Evolutionary conservation across 1,284 basidiomycete genomes (phyloP).

Genomic region (Apiotrichum montevideense): DNA sequence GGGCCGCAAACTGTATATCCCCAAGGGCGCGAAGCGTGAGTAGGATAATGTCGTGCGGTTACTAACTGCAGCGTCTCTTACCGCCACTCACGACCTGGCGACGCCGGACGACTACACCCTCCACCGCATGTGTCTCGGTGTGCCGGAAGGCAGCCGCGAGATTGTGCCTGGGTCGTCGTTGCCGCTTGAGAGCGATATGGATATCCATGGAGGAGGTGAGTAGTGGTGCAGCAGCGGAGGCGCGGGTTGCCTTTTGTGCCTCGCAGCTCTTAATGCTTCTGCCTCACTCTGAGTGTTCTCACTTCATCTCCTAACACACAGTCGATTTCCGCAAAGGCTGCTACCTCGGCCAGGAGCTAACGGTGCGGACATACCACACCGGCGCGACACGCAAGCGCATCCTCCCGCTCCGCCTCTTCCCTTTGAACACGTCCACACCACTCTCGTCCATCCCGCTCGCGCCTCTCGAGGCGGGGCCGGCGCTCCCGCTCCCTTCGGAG

Average conservation of each 20-base stretch:
- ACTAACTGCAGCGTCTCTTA: constrained; percentile 18
- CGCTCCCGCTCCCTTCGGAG: neutral
- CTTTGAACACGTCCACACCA: constrained; percentile 7
- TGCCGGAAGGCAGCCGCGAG: constrained; percentile 80
- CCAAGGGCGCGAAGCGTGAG: constrained; percentile 67
- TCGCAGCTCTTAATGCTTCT: too few species aligned
- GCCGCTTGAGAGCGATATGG: constrained; percentile 89
- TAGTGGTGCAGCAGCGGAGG: constrained; percentile 8
- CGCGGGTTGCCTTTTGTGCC: too few species aligned
- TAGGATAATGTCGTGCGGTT: too few species aligned
- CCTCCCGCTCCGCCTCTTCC: constrained; percentile 58
- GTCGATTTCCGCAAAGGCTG: constrained; percentile 98
- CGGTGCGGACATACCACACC: constrained; percentile 92
- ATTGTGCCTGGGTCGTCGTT: constrained; percentile 70
- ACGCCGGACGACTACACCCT: constrained; percentile 56
- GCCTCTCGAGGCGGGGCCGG: neutral
- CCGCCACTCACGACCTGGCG: constrained; percentile 18
- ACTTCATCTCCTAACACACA: constrained; percentile 37
- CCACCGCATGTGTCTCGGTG: constrained; percentile 73
- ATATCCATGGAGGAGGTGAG: constrained; percentile 85
- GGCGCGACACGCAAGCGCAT: constrained; percentile 88
- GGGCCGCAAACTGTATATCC: constrained; percentile 64
- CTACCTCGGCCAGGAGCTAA: constrained; percentile 96
- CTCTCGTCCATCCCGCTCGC: constrained; percentile 7
- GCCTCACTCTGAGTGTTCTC: too few species aligned